These are phyloP conservation scores for Cyberlindnera misumaiensis DNA, from an alignment of 805 yeast species.

Conservation along the genomic window DNA sequence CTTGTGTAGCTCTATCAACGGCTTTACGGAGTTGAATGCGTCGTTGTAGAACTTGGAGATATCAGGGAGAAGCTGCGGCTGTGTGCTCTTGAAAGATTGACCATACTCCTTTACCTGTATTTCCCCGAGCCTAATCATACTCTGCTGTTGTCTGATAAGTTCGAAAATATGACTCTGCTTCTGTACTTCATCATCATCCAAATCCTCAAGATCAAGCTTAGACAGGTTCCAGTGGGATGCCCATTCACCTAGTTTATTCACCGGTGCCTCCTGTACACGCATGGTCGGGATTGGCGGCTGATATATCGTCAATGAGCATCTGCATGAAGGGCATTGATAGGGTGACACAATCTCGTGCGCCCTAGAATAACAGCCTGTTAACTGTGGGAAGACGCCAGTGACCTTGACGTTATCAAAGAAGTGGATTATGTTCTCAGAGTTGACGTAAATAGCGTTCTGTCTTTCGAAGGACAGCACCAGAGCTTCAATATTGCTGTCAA, in stretches of 20 bases:
- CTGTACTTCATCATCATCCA: constrained; percentile 47
- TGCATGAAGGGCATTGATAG: constrained; percentile 28
- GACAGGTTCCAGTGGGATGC: constrained; percentile 59
- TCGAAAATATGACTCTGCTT: constrained; percentile 75
- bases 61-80: constrained; percentile 39
- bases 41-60: constrained; percentile 51
- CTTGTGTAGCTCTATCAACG: constrained; percentile 49
- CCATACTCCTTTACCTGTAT: constrained; percentile 58
- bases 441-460: constrained; percentile 37
- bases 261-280: constrained; percentile 11
- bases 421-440: constrained; percentile 23
- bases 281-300: constrained; percentile 18
- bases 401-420: constrained; percentile 25
- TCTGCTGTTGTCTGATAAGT: constrained; percentile 62
- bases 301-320: constrained; percentile 26
- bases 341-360: constrained; percentile 14
- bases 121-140: constrained; percentile 58
- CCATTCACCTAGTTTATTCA: constrained; percentile 44
- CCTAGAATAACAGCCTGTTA: constrained; percentile 41
- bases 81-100: constrained; percentile 29
- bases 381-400: constrained; percentile 37
- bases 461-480: constrained; percentile 36
- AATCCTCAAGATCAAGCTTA: constrained; percentile 43
- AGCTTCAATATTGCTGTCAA: constrained; percentile 44
- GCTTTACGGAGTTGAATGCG: constrained; percentile 51